Conservation (phyloP, 805 yeast species). For the Candida nemodendra region DNA sequence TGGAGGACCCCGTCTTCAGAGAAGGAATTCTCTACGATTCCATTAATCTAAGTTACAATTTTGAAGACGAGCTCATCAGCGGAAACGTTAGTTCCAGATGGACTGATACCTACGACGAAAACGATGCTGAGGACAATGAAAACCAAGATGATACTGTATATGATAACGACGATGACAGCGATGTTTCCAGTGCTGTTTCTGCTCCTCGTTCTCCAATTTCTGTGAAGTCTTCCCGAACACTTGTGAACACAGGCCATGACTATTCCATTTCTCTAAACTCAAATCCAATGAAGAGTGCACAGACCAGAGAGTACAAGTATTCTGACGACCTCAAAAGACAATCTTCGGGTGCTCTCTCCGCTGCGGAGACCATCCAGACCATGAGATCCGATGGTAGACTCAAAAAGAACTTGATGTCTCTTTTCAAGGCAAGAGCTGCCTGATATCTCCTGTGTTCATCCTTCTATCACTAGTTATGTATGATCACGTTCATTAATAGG, state of each 20-base stretch:
- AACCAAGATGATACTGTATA: neutral
- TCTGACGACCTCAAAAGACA: neutral
- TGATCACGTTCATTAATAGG: too few species aligned
- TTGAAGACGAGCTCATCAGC: neutral
- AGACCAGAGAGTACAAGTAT: neutral
- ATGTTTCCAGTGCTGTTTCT: neutral
- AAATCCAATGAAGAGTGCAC: neutral
- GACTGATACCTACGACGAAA: neutral
- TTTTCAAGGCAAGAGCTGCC: neutral
- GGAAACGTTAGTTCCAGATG: neutral
- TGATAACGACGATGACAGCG: conserved; percentile 2
- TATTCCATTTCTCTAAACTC: neutral
- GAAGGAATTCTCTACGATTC: conserved; percentile 13
- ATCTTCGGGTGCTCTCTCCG: neutral
- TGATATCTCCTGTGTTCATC: neutral
- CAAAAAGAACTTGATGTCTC: neutral
- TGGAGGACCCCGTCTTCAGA: conserved; percentile 18
- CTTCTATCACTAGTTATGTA: too few species aligned
- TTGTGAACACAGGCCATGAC: neutral
- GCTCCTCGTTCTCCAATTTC: conserved; percentile 5
- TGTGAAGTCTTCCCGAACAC: neutral
- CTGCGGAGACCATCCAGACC: neutral
- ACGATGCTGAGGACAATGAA: neutral
- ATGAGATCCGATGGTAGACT: neutral
- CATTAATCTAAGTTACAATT: conserved; percentile 5